These are phyloP conservation scores for Exophiala alcalophila DNA, from an alignment of 2,329 filamentous ascomycete genomes.

Conservation along the genomic window DNA sequence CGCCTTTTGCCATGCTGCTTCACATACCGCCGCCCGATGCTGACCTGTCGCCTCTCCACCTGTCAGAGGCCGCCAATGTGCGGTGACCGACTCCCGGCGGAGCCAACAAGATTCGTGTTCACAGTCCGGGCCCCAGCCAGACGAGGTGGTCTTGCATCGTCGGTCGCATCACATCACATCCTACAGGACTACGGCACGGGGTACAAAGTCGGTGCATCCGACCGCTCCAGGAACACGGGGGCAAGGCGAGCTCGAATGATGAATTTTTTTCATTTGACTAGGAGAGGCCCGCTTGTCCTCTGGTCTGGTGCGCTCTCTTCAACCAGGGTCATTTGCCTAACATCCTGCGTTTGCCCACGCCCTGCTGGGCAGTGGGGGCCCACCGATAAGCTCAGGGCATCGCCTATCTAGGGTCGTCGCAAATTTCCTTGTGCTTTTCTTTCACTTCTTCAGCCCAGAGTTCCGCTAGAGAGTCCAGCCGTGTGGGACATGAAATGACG, in stretches of 20 bases:
- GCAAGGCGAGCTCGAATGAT: slow-evolving; percentile 15
- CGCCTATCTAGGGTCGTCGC: slow-evolving; percentile 4
- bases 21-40: slow-evolving; percentile 22
- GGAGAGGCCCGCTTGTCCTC: slow-evolving; percentile 20
- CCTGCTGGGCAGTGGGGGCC: neutral
- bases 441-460: no score
- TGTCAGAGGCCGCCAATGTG: slow-evolving; percentile 23
- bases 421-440: slow-evolving; percentile 7
- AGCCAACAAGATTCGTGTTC: no score
- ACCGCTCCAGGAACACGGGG: no score
- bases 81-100: no score
- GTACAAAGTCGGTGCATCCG: no score
- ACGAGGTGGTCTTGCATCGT: no score
- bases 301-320: slow-evolving; percentile 9
- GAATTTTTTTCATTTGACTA: slow-evolving; percentile 10
- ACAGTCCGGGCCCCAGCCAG: no score
- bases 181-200: no score
- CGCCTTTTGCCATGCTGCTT: slow-evolving; percentile 4
- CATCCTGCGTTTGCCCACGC: slow-evolving; percentile 2
- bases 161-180: no score
- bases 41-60: slow-evolving; percentile 15
- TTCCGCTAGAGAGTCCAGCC: slow-evolving; percentile 4
- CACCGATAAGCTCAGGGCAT: slow-evolving; percentile 11
- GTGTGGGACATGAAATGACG: slow-evolving; percentile 1
- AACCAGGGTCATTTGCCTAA: slow-evolving; percentile 3